phyloP scores from a whole-genome alignment of 495 filamentous ascomycete species.

The Xylaria acuta region DNA sequence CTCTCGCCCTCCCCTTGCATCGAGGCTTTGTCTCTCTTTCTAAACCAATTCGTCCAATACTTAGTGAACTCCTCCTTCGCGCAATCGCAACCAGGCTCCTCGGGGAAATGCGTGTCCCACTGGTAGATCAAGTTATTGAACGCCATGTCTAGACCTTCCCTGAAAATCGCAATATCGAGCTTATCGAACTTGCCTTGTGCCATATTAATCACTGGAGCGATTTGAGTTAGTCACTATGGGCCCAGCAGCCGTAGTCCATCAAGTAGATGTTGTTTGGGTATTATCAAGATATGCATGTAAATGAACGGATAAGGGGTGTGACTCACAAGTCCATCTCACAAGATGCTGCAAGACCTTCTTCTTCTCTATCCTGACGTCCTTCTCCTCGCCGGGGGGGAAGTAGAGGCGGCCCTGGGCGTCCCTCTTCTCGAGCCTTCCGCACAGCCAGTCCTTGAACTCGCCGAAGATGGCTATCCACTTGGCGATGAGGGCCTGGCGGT shows the following conservation, averaged over 20 bases:
- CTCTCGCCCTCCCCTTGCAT: neutral
- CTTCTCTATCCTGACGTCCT: neutral
- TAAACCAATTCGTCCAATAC: conserved; percentile 10
- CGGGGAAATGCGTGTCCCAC: conserved; percentile 14
- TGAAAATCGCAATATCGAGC: conserved; percentile 1
- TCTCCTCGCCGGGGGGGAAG: conserved; percentile 10
- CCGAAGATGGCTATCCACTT: neutral
- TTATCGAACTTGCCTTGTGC: conserved; percentile 1
- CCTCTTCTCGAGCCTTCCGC: conserved; percentile 8
- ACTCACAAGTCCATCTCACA: conserved; percentile 17
- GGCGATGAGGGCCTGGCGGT: neutral
- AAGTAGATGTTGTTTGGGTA: neutral
- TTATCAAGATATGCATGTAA: neutral
- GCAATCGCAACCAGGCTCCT: neutral
- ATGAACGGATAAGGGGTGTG: neutral
- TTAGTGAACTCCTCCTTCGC: neutral
- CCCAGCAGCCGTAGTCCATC: neutral
- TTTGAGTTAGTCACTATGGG: neutral
- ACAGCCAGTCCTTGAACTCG: conserved; percentile 11
- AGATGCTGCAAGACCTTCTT: conserved; percentile 13
- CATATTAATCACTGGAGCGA: neutral
- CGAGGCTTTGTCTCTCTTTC: neutral
- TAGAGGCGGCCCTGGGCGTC: neutral
- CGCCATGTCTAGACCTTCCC: conserved; percentile 1
- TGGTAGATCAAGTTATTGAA: conserved; percentile 19